These are phyloP conservation scores for Tremellales sp. DNA, from an alignment of 1,284 basidiomycete genomes.

Conservation along the genomic window DNA sequence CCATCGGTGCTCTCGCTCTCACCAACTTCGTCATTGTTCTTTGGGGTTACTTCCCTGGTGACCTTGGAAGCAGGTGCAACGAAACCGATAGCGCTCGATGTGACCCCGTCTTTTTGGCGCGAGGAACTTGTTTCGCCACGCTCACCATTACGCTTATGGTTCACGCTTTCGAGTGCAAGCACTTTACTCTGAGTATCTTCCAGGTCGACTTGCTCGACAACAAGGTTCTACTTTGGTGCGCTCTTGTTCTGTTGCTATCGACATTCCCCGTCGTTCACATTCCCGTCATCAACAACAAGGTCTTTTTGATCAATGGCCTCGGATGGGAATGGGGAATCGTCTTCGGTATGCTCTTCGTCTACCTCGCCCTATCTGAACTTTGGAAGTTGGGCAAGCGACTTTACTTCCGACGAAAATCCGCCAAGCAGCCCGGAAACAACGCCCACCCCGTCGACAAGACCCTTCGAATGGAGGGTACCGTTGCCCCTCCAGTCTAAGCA, in stretches of 20 bases:
- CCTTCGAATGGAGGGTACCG: conserved; percentile 37
- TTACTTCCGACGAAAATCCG: conserved; percentile 11
- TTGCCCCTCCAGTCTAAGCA: conserved; percentile 8
- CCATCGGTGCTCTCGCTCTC: conserved; percentile 59
- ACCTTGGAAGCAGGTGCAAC: conserved; percentile 56
- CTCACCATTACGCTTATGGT: conserved; percentile 55
- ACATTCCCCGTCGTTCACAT: conserved; percentile 49
- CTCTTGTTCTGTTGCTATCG: conserved; percentile 36
- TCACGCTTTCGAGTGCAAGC: conserved; percentile 48
- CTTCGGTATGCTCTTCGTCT: conserved; percentile 46
- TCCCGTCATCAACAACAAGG: conserved; percentile 45
- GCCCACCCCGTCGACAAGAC: conserved; percentile 32
- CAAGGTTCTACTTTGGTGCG: conserved; percentile 55
- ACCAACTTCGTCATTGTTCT: conserved; percentile 57
- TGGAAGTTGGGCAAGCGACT: conserved; percentile 42
- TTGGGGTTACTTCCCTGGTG: conserved; percentile 53
- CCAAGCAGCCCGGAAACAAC: conserved; percentile 7
- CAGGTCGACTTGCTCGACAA: conserved; percentile 56
- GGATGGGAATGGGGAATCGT: conserved; percentile 50
- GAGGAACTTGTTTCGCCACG: conserved; percentile 56
- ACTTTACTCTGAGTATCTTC: conserved; percentile 47
- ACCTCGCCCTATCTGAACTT: conserved; percentile 34
- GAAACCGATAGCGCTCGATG: conserved; percentile 36
- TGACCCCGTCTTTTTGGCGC: conserved; percentile 54
- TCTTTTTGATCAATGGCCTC: conserved; percentile 40